Base-by-base conservation (phyloP, 805 yeast species). In the Saccharomycopsis oosterbeekiorum region DNA sequence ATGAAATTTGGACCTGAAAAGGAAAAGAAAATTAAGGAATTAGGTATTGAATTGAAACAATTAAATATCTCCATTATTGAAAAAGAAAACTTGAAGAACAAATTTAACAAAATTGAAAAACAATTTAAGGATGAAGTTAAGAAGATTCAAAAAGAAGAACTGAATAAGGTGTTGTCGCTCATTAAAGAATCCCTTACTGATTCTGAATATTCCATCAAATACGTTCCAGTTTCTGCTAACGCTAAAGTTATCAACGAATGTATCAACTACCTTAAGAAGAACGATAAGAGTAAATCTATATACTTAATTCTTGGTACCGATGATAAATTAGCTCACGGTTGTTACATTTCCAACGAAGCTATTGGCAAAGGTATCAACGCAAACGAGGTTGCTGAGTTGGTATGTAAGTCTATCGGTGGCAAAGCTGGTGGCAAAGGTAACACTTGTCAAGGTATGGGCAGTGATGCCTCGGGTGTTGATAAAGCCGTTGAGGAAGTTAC, bases 341-440 rank as follows among this genome's bases (percentile, higher is more conserved):
- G 96, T 72, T 94, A 85, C 75, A 79, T 94, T 58, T 83, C 93
- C 1, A 84, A 88, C 65, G 84, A 74, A 51, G 88, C 91, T 47
- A 75, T 86, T 66, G 78, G 78, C 55, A 80, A 84, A 70, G 91
- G 91, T 67, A 78, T 90, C 21, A 80, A 86, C 65, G 92, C 96
- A 59, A 80, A 85, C 62, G 91, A 83, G 36, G 80, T 91, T 67
- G 96, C 96, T 39, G 74, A 79, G 59, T 76, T 80, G 61, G 98
- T 88, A 54, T 78, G 92, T 55, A 75, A 77, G 42, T 77, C 79
- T 68, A 84, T 94, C 68, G 99, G 99, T 66, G 99, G 99, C 74
- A 90, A 88, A 74, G 96, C 97, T 62, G 99, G 99, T 76, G 99
- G 99, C 74, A 94, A 90, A 76, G 98, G 97, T 65, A 89, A 90